Evolutionary conservation across 1,284 basidiomycete species (phyloP), one percentile per base, ranked within the genome.

Genomic region (Erythrobasidium hasegawianum): DNA sequence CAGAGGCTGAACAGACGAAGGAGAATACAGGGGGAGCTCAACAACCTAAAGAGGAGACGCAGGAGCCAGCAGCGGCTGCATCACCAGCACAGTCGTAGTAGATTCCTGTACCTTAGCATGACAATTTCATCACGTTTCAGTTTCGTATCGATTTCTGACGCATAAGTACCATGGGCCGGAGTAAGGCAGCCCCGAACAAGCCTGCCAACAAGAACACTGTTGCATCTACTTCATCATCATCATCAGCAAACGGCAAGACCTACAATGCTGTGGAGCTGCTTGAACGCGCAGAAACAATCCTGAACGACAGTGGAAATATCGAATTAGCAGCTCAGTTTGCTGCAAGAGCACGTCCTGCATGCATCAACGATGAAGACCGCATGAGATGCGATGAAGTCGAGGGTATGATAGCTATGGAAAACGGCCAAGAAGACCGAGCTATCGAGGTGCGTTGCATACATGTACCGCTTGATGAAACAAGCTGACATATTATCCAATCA

Each of bases 241-340:
- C 43, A n/a, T n/a, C n/a, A 18, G 26, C 52, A 16, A 57, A 57
- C 18, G 50, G 43, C 2, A 54, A 3, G 10, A 38, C 33, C 41
- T 53, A 56, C 53, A 72, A 80, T 2, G 77, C 84, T 59, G 62
- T 81, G 11, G 79, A 86, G 11, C 79, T 91, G 8, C 79, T 90
- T 16, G 82, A 84, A 74, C 89, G 89, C 75, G 85, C 89, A 0
- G 88, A 90, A 38, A 29, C 43, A 72, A 80, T 83, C 20, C 79
- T 93, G 57, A 83, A 94, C 70, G 83, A 86, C 14, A 87, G 90
- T 78, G 89, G 87, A 74, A 86, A 94, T 76, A 93, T 90, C 76
- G 84, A 88, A 56, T 84, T 91, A 29, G 90, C 90, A 9, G 80
- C 83, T 65, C 84, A 83, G 59, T 91, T 93, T 75, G 81, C 86